These are phyloP conservation scores for Kodamaea nitidulidarum DNA, from an alignment of 805 yeast species.

Conservation along the genomic window DNA sequence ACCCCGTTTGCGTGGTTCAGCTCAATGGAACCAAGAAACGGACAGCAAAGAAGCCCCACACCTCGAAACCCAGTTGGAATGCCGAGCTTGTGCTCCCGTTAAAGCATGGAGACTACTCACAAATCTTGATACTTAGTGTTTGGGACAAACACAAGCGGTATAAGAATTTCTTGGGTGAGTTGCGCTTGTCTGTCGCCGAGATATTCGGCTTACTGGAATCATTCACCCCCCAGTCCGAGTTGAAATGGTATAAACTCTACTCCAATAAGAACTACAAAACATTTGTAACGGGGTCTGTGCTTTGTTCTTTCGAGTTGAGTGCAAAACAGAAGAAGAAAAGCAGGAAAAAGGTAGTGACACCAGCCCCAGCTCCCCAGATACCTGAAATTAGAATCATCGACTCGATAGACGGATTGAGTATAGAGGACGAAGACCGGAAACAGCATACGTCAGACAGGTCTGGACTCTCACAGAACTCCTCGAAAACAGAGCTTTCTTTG, in stretches of 20 bases:
- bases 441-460: no score
- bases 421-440: no score
- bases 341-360: constrained; percentile 3
- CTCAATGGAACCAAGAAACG: constrained; percentile 27
- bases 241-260: constrained; percentile 44
- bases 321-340: constrained; percentile 15
- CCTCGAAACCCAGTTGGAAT: constrained; percentile 41
- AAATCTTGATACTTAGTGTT: constrained; percentile 29
- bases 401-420: background rate
- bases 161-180: constrained; percentile 39
- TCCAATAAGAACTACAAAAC: constrained; percentile 37
- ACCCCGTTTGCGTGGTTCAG: constrained; percentile 35
- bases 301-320: constrained; percentile 39
- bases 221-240: constrained; percentile 19
- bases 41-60: constrained; percentile 28
- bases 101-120: constrained; percentile 24
- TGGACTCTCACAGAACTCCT: no score
- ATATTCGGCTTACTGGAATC: constrained; percentile 19
- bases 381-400: background rate
- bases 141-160: constrained; percentile 40
- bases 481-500: no score
- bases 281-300: constrained; percentile 47
- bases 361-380: background rate
- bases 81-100: constrained; percentile 30
- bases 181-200: constrained; percentile 28